Percentiles rank a stretch among this genome's conserved stretches.
Conservation (phyloP, 768 basidiomycete genomes). For the Serendipita sp. region DNA sequence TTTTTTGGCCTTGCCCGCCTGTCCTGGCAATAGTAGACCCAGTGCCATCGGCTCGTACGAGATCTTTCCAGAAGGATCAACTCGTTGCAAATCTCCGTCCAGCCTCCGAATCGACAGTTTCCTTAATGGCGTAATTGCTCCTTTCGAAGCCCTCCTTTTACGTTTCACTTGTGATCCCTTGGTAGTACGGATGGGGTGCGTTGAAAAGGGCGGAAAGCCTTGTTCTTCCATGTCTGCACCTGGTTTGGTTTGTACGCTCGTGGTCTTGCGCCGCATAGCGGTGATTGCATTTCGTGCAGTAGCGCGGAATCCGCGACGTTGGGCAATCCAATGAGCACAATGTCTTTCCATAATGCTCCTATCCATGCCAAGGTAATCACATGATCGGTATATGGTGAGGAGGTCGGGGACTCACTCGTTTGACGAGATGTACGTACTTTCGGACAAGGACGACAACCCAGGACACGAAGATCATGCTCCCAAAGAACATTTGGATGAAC, state of each 20-base stretch:
- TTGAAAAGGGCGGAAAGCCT: not conserved
- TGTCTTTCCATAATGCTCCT: not conserved
- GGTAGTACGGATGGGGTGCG: not conserved
- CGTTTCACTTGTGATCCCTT: not conserved
- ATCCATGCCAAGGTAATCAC: not conserved
- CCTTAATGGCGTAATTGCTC: not conserved
- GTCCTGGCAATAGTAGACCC: not conserved
- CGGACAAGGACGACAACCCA: slow-evolving; percentile 2
- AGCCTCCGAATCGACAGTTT: not conserved
- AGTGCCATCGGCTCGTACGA: not conserved
- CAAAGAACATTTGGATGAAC: not conserved
- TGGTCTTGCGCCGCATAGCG: not conserved
- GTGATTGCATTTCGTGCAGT: not conserved
- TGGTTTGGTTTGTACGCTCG: not conserved
- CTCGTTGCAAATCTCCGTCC: not conserved
- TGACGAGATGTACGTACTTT: not conserved
- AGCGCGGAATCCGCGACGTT: not conserved
- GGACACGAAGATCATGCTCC: not conserved
- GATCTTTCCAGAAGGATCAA: not conserved
- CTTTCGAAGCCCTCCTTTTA: not conserved
- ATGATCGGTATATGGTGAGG: not conserved
- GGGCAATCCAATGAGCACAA: not conserved
- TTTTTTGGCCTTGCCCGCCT: too few relatives aligned
- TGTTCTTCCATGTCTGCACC: not conserved
- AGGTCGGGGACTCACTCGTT: too few relatives aligned